Conservation (phyloP, 352 stramenopile species). For the Phytophthora cajani region DNA sequence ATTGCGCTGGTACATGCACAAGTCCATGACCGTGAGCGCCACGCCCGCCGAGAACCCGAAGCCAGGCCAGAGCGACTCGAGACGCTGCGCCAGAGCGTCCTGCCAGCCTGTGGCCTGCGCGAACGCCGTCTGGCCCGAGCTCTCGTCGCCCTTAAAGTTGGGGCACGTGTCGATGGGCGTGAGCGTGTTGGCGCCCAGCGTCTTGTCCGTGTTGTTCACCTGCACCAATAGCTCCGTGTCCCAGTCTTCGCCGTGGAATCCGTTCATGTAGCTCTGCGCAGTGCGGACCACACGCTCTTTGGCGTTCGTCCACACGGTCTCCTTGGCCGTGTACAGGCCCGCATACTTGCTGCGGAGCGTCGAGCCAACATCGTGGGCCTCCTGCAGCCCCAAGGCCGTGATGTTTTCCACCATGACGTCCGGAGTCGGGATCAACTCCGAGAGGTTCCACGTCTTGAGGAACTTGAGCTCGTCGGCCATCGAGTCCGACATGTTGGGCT, state of each 20-base stretch:
- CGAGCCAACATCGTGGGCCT: constrained; percentile 50
- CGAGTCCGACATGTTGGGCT: constrained; percentile 34
- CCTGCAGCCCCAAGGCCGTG: constrained; percentile 49
- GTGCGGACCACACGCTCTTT: constrained; percentile 62
- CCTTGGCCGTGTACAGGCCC: constrained; percentile 45
- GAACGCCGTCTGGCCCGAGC: constrained; percentile 39
- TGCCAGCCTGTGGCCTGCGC: constrained; percentile 35
- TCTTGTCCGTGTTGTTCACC: constrained; percentile 49
- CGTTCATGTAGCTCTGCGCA: constrained; percentile 57
- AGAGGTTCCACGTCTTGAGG: constrained; percentile 53
- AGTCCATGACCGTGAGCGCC: constrained; percentile 53
- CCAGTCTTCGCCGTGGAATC: constrained; percentile 47
- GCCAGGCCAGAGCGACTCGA: constrained; percentile 47
- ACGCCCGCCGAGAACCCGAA: constrained; percentile 49
- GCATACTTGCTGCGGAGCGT: constrained; percentile 49
- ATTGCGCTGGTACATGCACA: constrained; percentile 68
- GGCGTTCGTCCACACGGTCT: constrained; percentile 57
- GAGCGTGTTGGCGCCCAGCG: constrained; percentile 54
- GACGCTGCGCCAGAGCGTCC: constrained; percentile 31
- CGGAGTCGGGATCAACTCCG: constrained; percentile 42
- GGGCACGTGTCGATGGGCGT: constrained; percentile 61
- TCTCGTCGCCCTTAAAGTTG: constrained; percentile 42
- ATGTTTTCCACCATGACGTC: constrained; percentile 62
- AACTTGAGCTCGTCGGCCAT: constrained; percentile 51
- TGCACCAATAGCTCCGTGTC: constrained; percentile 37